Evolutionary conservation across 73 alveolate species (phyloP).

Genomic region (Loxodes magnus): DNA sequence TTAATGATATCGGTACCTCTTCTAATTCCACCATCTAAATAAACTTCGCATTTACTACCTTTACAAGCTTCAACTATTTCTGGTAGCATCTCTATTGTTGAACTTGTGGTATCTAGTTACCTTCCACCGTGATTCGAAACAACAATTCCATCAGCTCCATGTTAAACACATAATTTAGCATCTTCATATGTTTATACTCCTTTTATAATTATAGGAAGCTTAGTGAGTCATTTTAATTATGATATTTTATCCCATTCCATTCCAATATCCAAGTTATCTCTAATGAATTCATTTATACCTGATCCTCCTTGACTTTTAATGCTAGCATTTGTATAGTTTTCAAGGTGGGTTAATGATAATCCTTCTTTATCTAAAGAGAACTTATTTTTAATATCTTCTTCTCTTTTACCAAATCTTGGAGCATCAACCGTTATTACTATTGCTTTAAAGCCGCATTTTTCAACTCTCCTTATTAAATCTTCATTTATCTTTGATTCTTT

Average conservation of each 20-base stretch:
- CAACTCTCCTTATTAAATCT: constrained; percentile 42
- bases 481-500: constrained; percentile 41
- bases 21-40: constrained; percentile 85
- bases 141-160: constrained; percentile 66
- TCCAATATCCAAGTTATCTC: constrained; percentile 42
- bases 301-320: constrained; percentile 29
- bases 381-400: constrained; percentile 38
- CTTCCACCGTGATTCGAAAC: constrained; percentile 82
- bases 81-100: constrained; percentile 53
- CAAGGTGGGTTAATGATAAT: neutral
- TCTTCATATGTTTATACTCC: constrained; percentile 61
- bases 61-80: constrained; percentile 27
- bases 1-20: constrained; percentile 80
- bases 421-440: constrained; percentile 75
- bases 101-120: constrained; percentile 58
- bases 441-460: constrained; percentile 45
- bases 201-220: constrained; percentile 58
- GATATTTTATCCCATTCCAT: constrained; percentile 58
- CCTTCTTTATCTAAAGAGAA: constrained; percentile 13
- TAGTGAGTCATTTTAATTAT: constrained; percentile 36
- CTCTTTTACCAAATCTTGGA: constrained; percentile 45
- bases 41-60: no score
- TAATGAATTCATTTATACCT: constrained; percentile 48
- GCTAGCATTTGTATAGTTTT: neutral
- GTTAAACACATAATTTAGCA: constrained; percentile 47